These are phyloP conservation scores for Podaxis sp. DNA, from an alignment of 768 basidiomycete genomes.

Conservation along the genomic window DNA sequence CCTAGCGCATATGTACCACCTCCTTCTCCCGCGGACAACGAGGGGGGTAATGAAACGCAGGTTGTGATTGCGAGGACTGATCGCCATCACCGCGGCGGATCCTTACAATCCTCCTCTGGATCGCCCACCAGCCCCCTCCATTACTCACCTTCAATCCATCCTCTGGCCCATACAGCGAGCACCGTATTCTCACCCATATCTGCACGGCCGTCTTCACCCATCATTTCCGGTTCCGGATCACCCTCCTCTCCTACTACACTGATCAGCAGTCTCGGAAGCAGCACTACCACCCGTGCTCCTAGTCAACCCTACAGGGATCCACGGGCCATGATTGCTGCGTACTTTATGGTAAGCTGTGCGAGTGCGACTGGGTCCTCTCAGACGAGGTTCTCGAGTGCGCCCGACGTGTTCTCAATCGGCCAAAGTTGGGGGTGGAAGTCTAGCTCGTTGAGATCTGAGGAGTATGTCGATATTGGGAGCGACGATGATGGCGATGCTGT, in stretches of 20 bases:
- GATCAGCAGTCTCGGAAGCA: not conserved
- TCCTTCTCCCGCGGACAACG: conserved; percentile 5
- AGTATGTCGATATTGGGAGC: conserved; percentile 39
- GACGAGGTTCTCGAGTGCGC: conserved; percentile 80
- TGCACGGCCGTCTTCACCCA: conserved; percentile 21
- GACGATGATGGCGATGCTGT: conserved; percentile 21
- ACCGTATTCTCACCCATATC: conserved; percentile 22
- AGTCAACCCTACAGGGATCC: conserved; percentile 74
- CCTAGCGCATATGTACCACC: conserved; percentile 48
- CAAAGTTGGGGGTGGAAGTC: conserved; percentile 96
- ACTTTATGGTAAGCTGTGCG: conserved; percentile 81
- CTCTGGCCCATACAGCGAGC: conserved; percentile 40
- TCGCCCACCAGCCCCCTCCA: conserved; percentile 27
- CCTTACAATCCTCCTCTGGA: conserved; percentile 2
- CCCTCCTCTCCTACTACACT: conserved; percentile 18
- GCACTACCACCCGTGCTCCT: conserved; percentile 31
- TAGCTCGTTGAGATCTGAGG: conserved; percentile 45
- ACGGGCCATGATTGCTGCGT: conserved; percentile 65
- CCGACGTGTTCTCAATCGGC: conserved; percentile 78
- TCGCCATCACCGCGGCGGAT: conserved; percentile 6
- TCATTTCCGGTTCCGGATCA: conserved; percentile 15
- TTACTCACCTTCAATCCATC: conserved; percentile 42
- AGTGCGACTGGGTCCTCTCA: conserved; percentile 77
- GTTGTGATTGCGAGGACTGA: not conserved
- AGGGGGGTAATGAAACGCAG: not conserved